These are phyloP conservation scores for Omphalotus guepiniiformis DNA, from an alignment of 768 basidiomycete genomes.

Conservation along the genomic window DNA sequence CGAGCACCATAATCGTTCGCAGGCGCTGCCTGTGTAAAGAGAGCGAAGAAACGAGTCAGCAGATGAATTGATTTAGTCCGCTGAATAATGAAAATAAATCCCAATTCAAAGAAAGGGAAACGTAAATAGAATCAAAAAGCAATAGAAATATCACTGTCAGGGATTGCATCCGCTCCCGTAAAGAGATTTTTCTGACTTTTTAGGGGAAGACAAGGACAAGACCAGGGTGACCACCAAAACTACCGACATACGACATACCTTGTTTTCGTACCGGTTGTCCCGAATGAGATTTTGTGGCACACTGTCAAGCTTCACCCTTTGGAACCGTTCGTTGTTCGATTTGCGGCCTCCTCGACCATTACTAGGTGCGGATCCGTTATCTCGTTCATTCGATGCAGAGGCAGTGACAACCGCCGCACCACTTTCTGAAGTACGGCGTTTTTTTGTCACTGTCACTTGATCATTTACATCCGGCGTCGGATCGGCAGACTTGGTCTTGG, in stretches of 20 bases:
- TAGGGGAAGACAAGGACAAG: no score
- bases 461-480: constrained; percentile 8
- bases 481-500: neutral
- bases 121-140: neutral
- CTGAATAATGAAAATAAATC: neutral
- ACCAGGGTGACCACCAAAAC: no score
- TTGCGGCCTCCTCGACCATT: constrained; percentile 16
- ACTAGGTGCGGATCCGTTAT: constrained; percentile 11
- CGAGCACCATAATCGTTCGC: constrained; percentile 82
- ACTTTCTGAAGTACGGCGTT: constrained; percentile 49
- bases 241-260: constrained; percentile 43
- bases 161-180: no score
- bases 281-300: constrained; percentile 34
- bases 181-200: no score
- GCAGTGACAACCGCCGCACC: constrained; percentile 48
- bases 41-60: neutral
- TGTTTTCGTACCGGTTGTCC: constrained; percentile 79
- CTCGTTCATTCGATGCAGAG: constrained; percentile 22
- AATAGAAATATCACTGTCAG: no score
- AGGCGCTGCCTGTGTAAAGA: constrained; percentile 60
- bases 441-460: constrained; percentile 47
- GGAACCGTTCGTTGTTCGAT: constrained; percentile 66
- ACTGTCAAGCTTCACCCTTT: constrained; percentile 67
- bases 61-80: neutral
- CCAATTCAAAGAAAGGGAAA: neutral